These are phyloP conservation scores for Ophiostoma piceae DNA, from an alignment of 2,329 filamentous ascomycete species.

Conservation along the genomic window DNA sequence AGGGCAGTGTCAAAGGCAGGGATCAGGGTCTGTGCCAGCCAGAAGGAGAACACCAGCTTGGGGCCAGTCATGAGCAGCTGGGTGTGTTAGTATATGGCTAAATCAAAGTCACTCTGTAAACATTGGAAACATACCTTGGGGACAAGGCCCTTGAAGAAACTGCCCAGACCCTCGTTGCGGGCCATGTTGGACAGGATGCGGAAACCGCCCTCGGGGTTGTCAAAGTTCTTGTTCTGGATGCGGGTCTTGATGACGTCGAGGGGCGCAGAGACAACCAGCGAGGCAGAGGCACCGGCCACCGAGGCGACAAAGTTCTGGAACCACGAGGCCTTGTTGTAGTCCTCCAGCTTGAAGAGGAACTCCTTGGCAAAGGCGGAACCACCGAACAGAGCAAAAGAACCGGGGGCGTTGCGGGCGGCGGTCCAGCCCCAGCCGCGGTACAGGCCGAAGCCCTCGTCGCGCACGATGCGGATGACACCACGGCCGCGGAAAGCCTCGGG, in stretches of 20 bases:
- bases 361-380: conserved; percentile 97
- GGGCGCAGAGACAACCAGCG: conserved; percentile 91
- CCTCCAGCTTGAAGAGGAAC: conserved; percentile 79
- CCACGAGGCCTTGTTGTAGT: conserved; percentile 96
- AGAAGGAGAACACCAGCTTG: conserved; percentile 99
- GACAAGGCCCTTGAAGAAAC: conserved; percentile 96
- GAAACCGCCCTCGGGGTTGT: conserved; percentile 93
- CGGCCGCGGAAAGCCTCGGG: conserved; percentile 95
- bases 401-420: conserved; percentile 90
- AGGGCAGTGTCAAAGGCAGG: conserved; percentile 65
- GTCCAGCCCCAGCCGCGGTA: conserved; percentile 98
- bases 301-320: conserved; percentile 96
- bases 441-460: conserved; percentile 89
- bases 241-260: conserved; percentile 97
- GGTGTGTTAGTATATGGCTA: background rate
- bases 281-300: conserved; percentile 88
- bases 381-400: conserved; percentile 95
- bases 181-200: conserved; percentile 89
- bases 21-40: conserved; percentile 97
- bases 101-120: too few relatives aligned
- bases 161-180: conserved; percentile 74
- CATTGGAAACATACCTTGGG: conserved; percentile 59
- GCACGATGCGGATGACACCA: conserved; percentile 81
- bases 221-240: conserved; percentile 98
- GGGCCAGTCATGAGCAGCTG: conserved; percentile 95